Conservation (phyloP, 2,329 filamentous ascomycete genomes). For the Penicillium aurantiogriseum region DNA sequence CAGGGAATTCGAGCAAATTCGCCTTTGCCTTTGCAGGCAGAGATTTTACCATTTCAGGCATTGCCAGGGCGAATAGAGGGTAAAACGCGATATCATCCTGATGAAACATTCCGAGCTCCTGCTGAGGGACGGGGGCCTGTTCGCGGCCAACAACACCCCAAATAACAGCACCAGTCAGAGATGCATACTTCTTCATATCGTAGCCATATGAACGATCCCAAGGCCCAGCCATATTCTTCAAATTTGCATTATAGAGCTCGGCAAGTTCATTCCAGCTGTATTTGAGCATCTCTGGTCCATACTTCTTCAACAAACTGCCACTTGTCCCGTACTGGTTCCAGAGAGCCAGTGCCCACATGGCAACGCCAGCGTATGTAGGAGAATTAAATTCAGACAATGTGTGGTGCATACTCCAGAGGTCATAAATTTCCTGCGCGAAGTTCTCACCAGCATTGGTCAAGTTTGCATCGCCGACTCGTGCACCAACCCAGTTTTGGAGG, state of each 20-base stretch:
- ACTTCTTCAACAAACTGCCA: constrained; percentile 54
- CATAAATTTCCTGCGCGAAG: constrained; percentile 56
- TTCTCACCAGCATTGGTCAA: constrained; percentile 58
- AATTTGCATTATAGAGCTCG: constrained; percentile 56
- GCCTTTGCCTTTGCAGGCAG: constrained; percentile 52
- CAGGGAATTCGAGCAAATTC: constrained; percentile 51
- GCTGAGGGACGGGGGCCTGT: constrained; percentile 17
- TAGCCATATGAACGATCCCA: constrained; percentile 65
- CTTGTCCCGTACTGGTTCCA: constrained; percentile 60
- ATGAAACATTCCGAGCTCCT: constrained; percentile 58
- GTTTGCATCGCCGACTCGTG: constrained; percentile 54
- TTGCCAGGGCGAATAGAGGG: constrained; percentile 53
- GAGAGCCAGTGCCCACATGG: constrained; percentile 57
- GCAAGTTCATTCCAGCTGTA: constrained; percentile 55
- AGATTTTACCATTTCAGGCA: constrained; percentile 18
- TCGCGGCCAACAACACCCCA: constrained; percentile 50
- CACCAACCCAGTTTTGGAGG: constrained; percentile 59
- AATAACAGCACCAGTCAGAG: constrained; percentile 58
- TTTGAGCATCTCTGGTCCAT: constrained; percentile 53
- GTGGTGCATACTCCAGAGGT: constrained; percentile 55
- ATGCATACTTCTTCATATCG: constrained; percentile 63
- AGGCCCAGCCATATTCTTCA: constrained; percentile 62
- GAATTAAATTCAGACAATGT: constrained; percentile 64
- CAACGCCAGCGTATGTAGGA: constrained; percentile 63
- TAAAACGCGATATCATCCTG: constrained; percentile 59